Conservation (phyloP, 2,329 filamentous ascomycete genomes). For the Penicillium sp. region DNA sequence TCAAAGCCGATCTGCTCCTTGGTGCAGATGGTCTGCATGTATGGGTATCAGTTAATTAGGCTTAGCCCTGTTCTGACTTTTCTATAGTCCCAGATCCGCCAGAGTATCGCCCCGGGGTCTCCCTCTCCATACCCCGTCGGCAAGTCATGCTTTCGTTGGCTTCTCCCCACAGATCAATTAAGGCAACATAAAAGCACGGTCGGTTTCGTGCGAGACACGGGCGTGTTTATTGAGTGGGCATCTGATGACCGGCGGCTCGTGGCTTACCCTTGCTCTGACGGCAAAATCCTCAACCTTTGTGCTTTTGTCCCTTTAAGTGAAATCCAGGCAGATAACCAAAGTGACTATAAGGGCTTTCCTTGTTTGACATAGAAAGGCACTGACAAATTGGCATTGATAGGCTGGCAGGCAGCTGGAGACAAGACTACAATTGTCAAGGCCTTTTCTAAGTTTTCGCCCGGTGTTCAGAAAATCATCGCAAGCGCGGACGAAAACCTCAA, state of each 20-base stretch:
- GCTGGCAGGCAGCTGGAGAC: constrained; percentile 20
- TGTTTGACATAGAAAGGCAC: background rate
- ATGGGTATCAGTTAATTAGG: background rate
- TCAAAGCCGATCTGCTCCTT: constrained; percentile 22
- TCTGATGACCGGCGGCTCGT: constrained; percentile 44
- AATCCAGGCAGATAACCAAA: constrained; percentile 19
- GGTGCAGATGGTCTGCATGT: constrained; percentile 29
- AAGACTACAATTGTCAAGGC: constrained; percentile 12
- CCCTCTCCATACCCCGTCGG: constrained; percentile 19
- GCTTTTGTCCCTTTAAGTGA: constrained; percentile 47
- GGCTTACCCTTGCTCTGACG: constrained; percentile 47
- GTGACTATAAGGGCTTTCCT: constrained; percentile 17
- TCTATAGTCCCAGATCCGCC: constrained; percentile 23
- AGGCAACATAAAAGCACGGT: constrained; percentile 8
- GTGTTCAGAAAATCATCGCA: constrained; percentile 15
- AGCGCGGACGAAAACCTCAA: constrained; percentile 48
- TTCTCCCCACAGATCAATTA: constrained; percentile 19
- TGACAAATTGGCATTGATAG: constrained; percentile 3
- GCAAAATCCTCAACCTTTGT: constrained; percentile 47
- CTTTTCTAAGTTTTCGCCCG: constrained; percentile 19
- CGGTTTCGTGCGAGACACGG: constrained; percentile 19
- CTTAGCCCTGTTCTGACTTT: background rate
- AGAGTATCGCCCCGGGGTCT: constrained; percentile 14
- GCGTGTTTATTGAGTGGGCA: constrained; percentile 44
- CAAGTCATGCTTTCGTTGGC: constrained; percentile 29